These are phyloP conservation scores for Salix koriyanagi DNA, from an alignment of 345 rosid species.

Conservation along the genomic window DNA sequence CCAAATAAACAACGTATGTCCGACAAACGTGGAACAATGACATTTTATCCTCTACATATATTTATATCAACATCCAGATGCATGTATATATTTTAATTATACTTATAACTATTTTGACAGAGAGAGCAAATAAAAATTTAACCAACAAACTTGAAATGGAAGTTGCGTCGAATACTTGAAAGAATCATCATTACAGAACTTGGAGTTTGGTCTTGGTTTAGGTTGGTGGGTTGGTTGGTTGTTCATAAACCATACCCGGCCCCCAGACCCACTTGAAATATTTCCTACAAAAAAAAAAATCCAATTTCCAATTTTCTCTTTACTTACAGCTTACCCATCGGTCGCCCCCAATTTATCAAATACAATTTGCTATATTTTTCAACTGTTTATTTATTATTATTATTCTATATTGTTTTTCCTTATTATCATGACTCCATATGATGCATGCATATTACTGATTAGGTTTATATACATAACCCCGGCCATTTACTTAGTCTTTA, in stretches of 20 bases:
- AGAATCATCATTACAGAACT: constrained; percentile 14
- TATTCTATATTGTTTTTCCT: neutral
- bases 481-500: constrained; percentile 5
- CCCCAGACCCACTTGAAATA: neutral
- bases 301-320: neutral
- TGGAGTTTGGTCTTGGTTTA: constrained; percentile 11
- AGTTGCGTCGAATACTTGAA: constrained; percentile 12
- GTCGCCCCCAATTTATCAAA: neutral
- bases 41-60: neutral
- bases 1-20: neutral
- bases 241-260: neutral
- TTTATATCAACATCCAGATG: neutral
- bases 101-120: neutral
- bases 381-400: neutral
- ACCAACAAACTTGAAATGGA: constrained; percentile 25
- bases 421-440: neutral
- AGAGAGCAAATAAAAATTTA: neutral
- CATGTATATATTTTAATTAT: neutral
- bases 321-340: neutral
- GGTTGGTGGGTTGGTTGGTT: constrained; percentile 1
- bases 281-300: neutral
- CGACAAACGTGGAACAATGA: neutral
- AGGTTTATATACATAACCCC: constrained; percentile 1
- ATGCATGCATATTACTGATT: neutral
- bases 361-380: neutral